Percentiles rank a stretch among this genome's conserved stretches.
Evolutionary conservation across 2,329 filamentous ascomycete species (phyloP).

Genomic region (Aspergillus bombycis): DNA sequence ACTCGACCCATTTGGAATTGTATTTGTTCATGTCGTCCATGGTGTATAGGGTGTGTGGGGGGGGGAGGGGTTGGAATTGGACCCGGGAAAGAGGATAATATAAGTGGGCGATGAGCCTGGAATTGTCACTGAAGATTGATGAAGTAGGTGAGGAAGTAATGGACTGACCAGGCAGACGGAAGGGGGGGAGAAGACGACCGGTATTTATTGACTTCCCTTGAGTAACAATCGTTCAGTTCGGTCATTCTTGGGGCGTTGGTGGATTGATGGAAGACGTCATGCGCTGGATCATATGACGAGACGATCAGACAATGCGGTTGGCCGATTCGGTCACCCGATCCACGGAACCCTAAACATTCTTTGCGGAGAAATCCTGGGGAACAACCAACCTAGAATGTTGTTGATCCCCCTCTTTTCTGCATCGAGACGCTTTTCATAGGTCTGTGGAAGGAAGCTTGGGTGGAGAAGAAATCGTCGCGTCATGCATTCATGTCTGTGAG

Average conservation of each 20-base stretch:
- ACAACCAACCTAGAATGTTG: background rate
- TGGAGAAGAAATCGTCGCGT: background rate
- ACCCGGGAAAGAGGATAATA: too few relatives aligned
- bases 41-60: background rate
- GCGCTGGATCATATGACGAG: background rate
- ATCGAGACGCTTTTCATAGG: background rate
- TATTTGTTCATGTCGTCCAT: slow-evolving; percentile 22
- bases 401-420: background rate
- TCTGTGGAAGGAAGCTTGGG: background rate
- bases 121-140: too few relatives aligned
- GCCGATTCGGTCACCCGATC: background rate
- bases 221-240: too few relatives aligned
- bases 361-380: slow-evolving; percentile 3
- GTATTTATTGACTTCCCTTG: background rate
- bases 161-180: background rate
- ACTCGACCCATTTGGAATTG: slow-evolving; percentile 33
- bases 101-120: too few relatives aligned
- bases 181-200: background rate
- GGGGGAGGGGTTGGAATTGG: background rate
- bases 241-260: too few relatives aligned
- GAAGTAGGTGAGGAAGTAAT: too few relatives aligned
- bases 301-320: background rate
- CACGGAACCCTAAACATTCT: slow-evolving; percentile 1
- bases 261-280: background rate
- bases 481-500: background rate